A percentile compares a stretch with the other conserved stretches of the same genome.
phyloP scores from a whole-genome alignment of 106 monocot species.

The Phalaenopsis equestris region DNA sequence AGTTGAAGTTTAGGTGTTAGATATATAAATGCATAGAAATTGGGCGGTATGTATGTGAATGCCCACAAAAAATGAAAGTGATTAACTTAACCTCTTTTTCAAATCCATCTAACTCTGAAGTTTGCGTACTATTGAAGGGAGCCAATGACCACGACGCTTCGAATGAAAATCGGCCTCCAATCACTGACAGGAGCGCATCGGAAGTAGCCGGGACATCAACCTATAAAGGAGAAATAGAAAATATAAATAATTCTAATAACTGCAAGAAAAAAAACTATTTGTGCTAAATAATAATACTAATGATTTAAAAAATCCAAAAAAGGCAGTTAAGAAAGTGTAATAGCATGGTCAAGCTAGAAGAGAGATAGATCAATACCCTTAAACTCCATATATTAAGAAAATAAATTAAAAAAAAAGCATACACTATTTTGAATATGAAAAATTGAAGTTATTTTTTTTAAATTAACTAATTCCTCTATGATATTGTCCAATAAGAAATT shows the following conservation, averaged over 20 bases:
- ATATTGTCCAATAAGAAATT: neutral
- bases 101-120: slow-evolving; percentile 8
- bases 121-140: slow-evolving; percentile 5
- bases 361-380: neutral
- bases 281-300: neutral
- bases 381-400: too few species aligned
- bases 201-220: slow-evolving; percentile 69
- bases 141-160: slow-evolving; percentile 73
- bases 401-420: neutral
- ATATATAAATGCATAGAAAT: too few species aligned
- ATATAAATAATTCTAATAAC: slow-evolving; percentile 2
- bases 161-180: slow-evolving; percentile 49
- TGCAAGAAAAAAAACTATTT: neutral
- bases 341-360: neutral
- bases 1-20: too few species aligned
- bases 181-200: slow-evolving; percentile 44
- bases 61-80: neutral
- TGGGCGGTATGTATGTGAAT: too few species aligned
- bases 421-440: neutral
- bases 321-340: neutral
- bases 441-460: neutral
- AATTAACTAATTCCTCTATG: neutral
- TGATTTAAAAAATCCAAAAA: neutral
- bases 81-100: slow-evolving; percentile 26
- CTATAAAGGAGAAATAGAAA: slow-evolving; percentile 22